phyloP scores from a whole-genome alignment of 257 asterid species.

The Marsdenia floribunda region DNA sequence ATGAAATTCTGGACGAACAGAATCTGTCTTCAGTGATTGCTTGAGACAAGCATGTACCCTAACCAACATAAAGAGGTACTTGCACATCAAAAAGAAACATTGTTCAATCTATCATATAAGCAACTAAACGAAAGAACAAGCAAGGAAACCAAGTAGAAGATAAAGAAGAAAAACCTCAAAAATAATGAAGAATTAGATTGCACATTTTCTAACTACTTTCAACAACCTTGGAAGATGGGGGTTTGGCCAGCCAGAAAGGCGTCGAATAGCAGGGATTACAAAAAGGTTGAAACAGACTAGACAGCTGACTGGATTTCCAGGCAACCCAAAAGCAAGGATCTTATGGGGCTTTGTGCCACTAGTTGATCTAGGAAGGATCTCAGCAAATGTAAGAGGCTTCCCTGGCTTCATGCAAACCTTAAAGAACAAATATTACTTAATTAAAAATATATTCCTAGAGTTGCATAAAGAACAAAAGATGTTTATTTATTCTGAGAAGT shows the following conservation, averaged over 20 bases:
- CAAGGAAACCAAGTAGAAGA: conserved; percentile 6
- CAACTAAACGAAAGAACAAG: conserved; percentile 8
- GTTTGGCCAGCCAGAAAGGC: conserved; percentile 80
- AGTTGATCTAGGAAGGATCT: conserved; percentile 46
- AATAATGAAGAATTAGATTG: conserved; percentile 14
- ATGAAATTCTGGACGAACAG: conserved; percentile 72
- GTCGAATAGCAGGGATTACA: conserved; percentile 83
- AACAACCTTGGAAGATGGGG: conserved; percentile 83
- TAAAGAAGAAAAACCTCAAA: conserved; percentile 13
- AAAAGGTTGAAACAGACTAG: conserved; percentile 89
- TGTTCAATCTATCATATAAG: conserved; percentile 17
- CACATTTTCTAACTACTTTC: conserved; percentile 15
- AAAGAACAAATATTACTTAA: conserved; percentile 20
- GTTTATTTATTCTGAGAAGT: conserved; percentile 9
- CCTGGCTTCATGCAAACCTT: conserved; percentile 96
- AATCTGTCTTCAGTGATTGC: conserved; percentile 72
- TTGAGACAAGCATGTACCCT: conserved; percentile 89
- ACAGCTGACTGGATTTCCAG: conserved; percentile 99
- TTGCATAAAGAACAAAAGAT: conserved; percentile 1
- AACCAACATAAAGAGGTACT: conserved; percentile 11
- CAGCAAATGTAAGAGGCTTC: conserved; percentile 90
- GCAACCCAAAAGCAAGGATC: conserved; percentile 93
- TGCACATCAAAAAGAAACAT: conserved; percentile 9
- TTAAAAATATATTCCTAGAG: conserved; percentile 4
- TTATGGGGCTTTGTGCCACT: conserved; percentile 33